A percentile compares a stretch with the other conserved stretches of the same genome.
Evolutionary conservation across 129 eudicot species (phyloP).

Genomic region (Flaveria trinervia): DNA sequence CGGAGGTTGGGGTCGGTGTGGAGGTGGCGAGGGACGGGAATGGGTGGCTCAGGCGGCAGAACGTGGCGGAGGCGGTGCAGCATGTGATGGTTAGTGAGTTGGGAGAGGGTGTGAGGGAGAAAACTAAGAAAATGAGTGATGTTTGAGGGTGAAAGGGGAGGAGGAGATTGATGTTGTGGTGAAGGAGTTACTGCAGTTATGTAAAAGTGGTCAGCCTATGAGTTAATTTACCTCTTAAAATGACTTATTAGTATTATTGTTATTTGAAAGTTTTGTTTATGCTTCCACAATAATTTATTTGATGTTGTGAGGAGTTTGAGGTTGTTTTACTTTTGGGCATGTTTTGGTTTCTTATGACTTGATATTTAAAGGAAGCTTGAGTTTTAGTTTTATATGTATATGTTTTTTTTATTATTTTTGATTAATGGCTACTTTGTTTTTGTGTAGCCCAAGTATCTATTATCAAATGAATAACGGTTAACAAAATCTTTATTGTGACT

Average conservation of each 20-base stretch:
- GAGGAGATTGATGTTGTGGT: constrained; percentile 6
- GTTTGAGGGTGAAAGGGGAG: constrained; percentile 1
- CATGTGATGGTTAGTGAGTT: constrained; percentile 1
- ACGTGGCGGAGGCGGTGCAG: not conserved
- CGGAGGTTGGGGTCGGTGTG: constrained; percentile 8
- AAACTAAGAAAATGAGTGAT: constrained; percentile 6
- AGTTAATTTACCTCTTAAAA: not conserved
- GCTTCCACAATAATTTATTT: not conserved
- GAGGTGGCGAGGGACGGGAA: not conserved
- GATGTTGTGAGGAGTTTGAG: not conserved
- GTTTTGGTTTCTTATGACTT: not conserved
- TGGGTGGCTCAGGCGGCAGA: constrained; percentile 2
- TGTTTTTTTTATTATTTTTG: not conserved
- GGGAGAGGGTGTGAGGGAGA: constrained; percentile 8
- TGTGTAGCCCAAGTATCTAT: not conserved
- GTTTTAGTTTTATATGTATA: not conserved
- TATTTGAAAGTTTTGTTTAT: not conserved
- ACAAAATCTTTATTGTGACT: no score
- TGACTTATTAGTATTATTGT: not conserved
- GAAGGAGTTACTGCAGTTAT: not conserved
- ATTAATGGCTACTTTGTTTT: not conserved
- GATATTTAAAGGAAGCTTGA: not conserved
- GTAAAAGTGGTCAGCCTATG: not conserved
- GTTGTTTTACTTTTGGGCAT: not conserved
- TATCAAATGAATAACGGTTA: not conserved